These are phyloP conservation scores for Phyllosticta citriasiana DNA, from an alignment of 2,329 filamentous ascomycete species.

Conservation along the genomic window DNA sequence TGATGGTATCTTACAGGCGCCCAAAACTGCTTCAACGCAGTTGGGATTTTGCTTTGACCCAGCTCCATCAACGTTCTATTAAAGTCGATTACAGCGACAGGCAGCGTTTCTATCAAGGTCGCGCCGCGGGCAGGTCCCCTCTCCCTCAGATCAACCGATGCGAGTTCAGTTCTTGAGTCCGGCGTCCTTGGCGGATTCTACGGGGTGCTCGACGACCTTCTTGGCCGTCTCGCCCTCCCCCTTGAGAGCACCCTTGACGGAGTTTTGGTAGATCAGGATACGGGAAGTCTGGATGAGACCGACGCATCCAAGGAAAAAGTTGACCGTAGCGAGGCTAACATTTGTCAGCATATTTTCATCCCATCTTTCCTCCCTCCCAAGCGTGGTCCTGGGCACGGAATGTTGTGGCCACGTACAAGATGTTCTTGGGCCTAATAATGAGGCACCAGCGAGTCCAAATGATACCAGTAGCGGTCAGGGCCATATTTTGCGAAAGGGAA, in stretches of 20 bases:
- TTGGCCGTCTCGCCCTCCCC: conserved; percentile 29
- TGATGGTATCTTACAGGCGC: background rate
- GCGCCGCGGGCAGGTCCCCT: background rate
- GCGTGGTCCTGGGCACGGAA: background rate
- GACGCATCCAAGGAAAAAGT: conserved; percentile 92
- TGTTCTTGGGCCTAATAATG: conserved; percentile 88
- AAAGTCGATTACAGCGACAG: background rate
- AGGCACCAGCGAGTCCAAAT: conserved; percentile 99
- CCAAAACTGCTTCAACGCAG: background rate
- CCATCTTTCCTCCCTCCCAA: background rate
- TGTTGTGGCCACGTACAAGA: conserved; percentile 51
- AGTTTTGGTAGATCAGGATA: conserved; percentile 58
- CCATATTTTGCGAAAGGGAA: conserved; percentile 83
- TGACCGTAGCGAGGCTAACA: conserved; percentile 74
- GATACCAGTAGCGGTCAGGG: conserved; percentile 78
- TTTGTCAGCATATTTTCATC: conserved; percentile 7
- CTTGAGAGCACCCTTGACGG: conserved; percentile 44
- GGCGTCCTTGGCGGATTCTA: conserved; percentile 21
- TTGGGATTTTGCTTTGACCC: background rate
- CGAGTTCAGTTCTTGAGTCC: background rate
- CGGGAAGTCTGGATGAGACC: conserved; percentile 73
- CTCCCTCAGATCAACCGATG: background rate
- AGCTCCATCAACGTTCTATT: background rate
- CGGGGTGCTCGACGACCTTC: conserved; percentile 22
- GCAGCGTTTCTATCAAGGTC: background rate